A percentile compares a stretch with the other conserved stretches of the same genome.
Conservation (phyloP, 148 eudicot genomes). For the Oxyria digyna region DNA sequence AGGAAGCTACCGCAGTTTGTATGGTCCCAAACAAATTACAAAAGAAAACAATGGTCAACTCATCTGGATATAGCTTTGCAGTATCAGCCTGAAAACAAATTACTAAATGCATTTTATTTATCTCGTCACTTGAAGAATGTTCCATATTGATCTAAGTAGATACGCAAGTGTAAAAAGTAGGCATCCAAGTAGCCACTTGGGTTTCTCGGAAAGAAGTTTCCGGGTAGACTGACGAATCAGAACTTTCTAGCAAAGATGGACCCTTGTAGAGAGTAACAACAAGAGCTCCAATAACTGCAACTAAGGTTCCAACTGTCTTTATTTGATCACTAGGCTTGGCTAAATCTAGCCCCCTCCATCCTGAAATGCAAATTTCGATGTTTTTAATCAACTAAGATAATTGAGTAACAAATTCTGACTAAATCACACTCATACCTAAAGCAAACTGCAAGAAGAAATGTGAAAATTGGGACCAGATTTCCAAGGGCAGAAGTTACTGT, state of each 20-base stretch:
- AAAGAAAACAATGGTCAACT: neutral
- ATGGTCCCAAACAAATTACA: neutral
- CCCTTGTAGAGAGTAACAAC: neutral
- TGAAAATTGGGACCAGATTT: constrained; percentile 4
- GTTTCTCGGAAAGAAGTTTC: neutral
- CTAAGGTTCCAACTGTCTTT: neutral
- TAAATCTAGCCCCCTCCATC: neutral
- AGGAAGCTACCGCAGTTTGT: neutral
- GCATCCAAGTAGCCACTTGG: neutral
- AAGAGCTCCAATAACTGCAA: neutral
- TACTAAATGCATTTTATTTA: too few relatives aligned
- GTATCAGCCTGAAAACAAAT: neutral
- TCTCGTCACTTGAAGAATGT: neutral
- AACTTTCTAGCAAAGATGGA: neutral
- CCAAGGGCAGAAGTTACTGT: neutral
- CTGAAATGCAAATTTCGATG: neutral
- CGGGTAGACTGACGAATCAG: constrained; percentile 11
- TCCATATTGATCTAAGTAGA: neutral
- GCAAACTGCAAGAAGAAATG: neutral
- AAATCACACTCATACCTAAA: neutral
- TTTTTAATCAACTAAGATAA: neutral
- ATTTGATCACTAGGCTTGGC: neutral
- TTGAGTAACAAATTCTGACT: neutral
- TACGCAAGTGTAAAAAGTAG: neutral
- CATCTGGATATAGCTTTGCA: neutral